Evolutionary conservation across 441 rosid genomes (phyloP).

Genomic region (Geranium incanum): DNA sequence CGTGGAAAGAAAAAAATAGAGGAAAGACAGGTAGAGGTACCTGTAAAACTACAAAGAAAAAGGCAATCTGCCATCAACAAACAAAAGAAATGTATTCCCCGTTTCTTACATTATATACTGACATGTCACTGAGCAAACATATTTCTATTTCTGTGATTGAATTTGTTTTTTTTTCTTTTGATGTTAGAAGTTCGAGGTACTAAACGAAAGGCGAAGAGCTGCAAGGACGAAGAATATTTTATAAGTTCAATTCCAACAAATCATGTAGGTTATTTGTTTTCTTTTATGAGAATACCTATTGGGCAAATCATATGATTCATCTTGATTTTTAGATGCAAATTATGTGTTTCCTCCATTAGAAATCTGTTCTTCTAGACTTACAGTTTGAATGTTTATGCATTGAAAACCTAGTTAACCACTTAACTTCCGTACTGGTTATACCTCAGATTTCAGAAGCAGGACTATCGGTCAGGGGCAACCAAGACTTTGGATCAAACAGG

Average conservation of each 20-base stretch:
- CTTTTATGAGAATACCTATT: background rate
- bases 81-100: background rate
- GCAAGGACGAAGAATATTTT: slow-evolving; percentile 78
- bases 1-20: background rate
- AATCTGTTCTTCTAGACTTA: slow-evolving; percentile 11
- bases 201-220: slow-evolving; percentile 67
- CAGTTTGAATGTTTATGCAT: slow-evolving; percentile 2
- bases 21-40: background rate
- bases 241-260: slow-evolving; percentile 80
- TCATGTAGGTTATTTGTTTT: slow-evolving; percentile 45
- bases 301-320: background rate
- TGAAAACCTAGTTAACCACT: slow-evolving; percentile 19
- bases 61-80: background rate
- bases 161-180: slow-evolving; percentile 13
- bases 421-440: slow-evolving; percentile 22
- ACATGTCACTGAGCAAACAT: background rate
- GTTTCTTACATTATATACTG: background rate
- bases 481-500: slow-evolving; percentile 84
- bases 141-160: background rate
- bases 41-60: slow-evolving; percentile 5
- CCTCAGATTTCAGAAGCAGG: slow-evolving; percentile 82
- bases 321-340: slow-evolving; percentile 13
- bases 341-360: background rate
- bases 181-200: slow-evolving; percentile 36
- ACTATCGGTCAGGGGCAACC: slow-evolving; percentile 59